Base-by-base conservation (phyloP, 345 rosid species). In the Adansonia digitata region DNA sequence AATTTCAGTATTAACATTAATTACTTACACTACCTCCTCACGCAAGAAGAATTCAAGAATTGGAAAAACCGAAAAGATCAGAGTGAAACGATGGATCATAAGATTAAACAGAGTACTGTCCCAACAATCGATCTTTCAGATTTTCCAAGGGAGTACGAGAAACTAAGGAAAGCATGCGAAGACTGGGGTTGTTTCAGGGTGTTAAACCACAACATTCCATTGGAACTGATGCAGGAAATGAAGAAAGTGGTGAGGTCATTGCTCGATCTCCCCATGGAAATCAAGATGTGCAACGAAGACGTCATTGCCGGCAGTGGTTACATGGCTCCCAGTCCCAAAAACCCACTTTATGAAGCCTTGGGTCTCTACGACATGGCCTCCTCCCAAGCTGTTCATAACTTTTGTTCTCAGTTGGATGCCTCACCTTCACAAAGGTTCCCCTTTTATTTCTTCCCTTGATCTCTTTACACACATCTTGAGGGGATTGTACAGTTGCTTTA, bases 151-250 rank as follows among this genome's bases (percentile, higher is more conserved):
- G 61, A 88, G 63, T 72, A 71, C 6, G 61, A 71, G 70, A 82
- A 84, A 37, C 82, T 89, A 60, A 83, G 86, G 78, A 84, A 80
- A 79, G 92, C 92, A 0, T 78, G 95, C 31, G 92, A 89, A 82
- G 84, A 83, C 18, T 86, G 87, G 93, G 97, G 97, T 15, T 92
- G 97, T 79, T 92, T 94, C 83, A 84, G 95, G 80, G 24, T 91
- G 12, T 84, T 86, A 3, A 91, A 94, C 82, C 97, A 94, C 80
- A 78, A 77, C 22, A 75, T 94, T 37, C 79, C 91, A 0, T 24
- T 20, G 24, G 43, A 84, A 34, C 73, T 92, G 43, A 86, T 85
- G 90, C 53, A 79, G 17, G 92, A 91, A 56, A 92, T 89, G 97
- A 88, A 89, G 82, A 65, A 49, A 15, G 93, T 90, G 0, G 93